Evolutionary conservation across 768 basidiomycete genomes (phyloP), one percentile per base, ranked within the genome.

Genomic region (Suillus tomentosus): DNA sequence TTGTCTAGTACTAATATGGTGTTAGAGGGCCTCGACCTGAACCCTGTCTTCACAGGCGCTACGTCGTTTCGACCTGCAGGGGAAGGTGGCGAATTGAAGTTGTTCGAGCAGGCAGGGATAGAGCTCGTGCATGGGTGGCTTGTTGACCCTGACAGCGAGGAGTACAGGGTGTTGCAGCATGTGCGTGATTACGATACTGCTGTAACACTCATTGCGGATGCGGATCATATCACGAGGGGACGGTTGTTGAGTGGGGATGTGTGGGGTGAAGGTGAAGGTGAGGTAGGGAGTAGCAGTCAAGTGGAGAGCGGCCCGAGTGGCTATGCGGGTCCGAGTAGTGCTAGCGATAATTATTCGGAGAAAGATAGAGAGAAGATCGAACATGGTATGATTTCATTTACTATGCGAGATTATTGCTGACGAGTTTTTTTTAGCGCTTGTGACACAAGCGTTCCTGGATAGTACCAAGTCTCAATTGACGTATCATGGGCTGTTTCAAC

Each of bases 71-170:
- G 85, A 14, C 90, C 92, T 2, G 77, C 76, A 0, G 85, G 83
- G 1, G 81, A 82, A 36, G 86, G 86, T 0, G 94, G 92, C 2
- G 95, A 93, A 71, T 84, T 97, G 51, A 86, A 90, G 64, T 84
- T 97, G 9, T 97, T 97, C 70, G 79, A 87, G n/a, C 87, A 92
- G 51, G 91, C 87, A 0, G 88, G 87, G 10, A 92, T 96, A 51
- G 78, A 84, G 6, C 86, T 97, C 47, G 87, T 95, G 1, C 95
- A 96, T 64, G 95, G 95, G 1, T 97, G 95, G 95, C 73, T 76
- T 57, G 75, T 75, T 31, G 69, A 76, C 39, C 76, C 76, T 0
- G 81, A 80, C 3, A 86, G 85, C 63, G 76, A 81, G 0, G 92
- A 93, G 71, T 82, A 84, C 11, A 67, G 68, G 0, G 84, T 84